Conservation (phyloP, 306 rosid genomes). For the Arachis stenosperma region DNA sequence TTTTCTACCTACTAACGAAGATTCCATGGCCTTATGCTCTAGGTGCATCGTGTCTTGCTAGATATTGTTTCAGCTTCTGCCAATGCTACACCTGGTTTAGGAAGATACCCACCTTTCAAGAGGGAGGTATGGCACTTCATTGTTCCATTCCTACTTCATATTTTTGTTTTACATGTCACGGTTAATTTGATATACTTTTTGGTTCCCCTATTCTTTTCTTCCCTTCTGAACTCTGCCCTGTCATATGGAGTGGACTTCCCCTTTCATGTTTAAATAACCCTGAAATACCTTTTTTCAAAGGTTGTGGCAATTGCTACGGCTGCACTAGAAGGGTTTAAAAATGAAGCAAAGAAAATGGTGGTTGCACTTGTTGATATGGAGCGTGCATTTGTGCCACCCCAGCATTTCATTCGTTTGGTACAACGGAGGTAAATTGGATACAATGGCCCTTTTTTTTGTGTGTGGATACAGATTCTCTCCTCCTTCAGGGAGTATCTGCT, state of each 20-base stretch:
- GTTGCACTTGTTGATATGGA: conserved; percentile 99
- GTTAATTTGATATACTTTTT: conserved; percentile 6
- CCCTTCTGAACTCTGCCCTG: conserved; percentile 7
- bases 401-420: conserved; percentile 94
- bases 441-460: not conserved
- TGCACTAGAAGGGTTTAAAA: conserved; percentile 86
- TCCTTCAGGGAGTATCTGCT: conserved; percentile 9
- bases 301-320: conserved; percentile 86
- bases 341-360: conserved; percentile 94
- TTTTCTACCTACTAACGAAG: conserved; percentile 32
- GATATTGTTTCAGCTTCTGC: conserved; percentile 92
- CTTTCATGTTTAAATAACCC: conserved; percentile 27
- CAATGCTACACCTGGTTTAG: conserved; percentile 94
- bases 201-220: not conserved
- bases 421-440: conserved; percentile 73
- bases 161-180: conserved; percentile 15
- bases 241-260: conserved; percentile 21
- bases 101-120: conserved; percentile 97
- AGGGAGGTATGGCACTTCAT: conserved; percentile 71
- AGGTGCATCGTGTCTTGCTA: conserved; percentile 91
- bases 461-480: conserved; percentile 2
- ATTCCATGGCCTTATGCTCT: conserved; percentile 35
- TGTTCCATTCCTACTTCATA: conserved; percentile 25
- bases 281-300: conserved; percentile 43
- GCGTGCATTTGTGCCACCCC: conserved; percentile 99